These are phyloP conservation scores for Acacia concinna DNA, from an alignment of 331 rosid species.

Conservation along the genomic window DNA sequence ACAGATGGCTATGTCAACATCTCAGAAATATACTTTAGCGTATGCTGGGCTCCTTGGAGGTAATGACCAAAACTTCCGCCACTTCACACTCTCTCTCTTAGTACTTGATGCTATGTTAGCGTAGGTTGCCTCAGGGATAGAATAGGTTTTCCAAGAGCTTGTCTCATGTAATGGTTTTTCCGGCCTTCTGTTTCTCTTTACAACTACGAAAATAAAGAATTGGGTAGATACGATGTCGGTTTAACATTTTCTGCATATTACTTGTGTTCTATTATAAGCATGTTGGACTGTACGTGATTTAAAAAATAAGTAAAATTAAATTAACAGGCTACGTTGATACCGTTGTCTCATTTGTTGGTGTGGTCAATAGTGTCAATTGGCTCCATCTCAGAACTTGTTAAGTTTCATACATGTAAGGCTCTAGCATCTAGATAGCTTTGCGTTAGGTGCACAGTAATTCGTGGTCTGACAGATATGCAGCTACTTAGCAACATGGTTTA, in stretches of 20 bases:
- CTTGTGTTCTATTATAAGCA: not conserved
- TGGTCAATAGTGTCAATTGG: not conserved
- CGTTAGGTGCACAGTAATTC: not conserved
- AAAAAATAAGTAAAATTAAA: not conserved
- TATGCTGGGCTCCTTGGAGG: conserved; percentile 98
- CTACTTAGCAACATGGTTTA: not conserved
- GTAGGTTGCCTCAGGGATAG: not conserved
- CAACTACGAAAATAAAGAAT: not conserved
- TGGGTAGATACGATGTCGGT: not conserved
- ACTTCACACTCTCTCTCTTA: not conserved
- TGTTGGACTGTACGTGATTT: not conserved
- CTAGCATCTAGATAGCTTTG: not conserved
- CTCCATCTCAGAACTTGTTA: not conserved
- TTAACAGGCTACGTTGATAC: not conserved
- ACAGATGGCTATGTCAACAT: conserved; percentile 69
- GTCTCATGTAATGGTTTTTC: not conserved
- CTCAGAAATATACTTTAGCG: conserved; percentile 92
- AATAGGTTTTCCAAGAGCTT: not conserved
- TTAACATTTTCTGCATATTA: not conserved
- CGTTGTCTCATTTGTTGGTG: not conserved
- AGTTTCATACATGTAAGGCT: not conserved
- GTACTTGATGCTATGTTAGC: not conserved
- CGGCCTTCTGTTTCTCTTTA: not conserved
- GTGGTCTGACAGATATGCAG: not conserved
- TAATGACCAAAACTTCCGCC: not conserved